Evolutionary conservation across 2,329 filamentous ascomycete species (phyloP).

Genomic region (Ophiocordyceps australis): DNA sequence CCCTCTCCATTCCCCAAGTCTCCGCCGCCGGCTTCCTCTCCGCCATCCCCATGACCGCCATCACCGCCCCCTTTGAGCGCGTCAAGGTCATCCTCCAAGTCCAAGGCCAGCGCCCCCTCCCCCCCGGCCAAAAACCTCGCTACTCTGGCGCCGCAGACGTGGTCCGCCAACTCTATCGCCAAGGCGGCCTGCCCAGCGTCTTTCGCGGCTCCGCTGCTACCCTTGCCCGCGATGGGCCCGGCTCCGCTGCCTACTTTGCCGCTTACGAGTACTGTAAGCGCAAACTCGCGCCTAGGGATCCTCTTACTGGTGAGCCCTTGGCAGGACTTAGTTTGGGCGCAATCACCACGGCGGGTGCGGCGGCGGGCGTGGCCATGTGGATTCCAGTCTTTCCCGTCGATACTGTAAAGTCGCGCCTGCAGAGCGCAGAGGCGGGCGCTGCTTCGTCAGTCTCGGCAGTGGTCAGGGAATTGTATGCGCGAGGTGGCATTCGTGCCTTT

Average conservation of each 20-base stretch:
- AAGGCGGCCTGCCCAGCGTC: constrained; percentile 78
- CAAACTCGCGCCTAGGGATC: constrained; percentile 65
- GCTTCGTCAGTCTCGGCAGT: constrained; percentile 66
- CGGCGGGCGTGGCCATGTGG: constrained; percentile 96
- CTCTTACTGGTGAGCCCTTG: constrained; percentile 47
- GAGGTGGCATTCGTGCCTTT: constrained; percentile 76
- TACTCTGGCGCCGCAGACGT: constrained; percentile 82
- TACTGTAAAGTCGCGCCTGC: constrained; percentile 85
- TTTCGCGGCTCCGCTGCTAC: constrained; percentile 87
- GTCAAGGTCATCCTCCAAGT: constrained; percentile 98
- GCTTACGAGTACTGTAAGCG: constrained; percentile 95
- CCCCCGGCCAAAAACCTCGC: constrained; percentile 79
- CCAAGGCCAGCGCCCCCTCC: constrained; percentile 79
- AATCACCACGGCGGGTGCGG: constrained; percentile 72
- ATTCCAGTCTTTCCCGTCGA: constrained; percentile 96
- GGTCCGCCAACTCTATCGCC: constrained; percentile 78
- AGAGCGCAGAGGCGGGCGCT: constrained; percentile 67
- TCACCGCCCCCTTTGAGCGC: constrained; percentile 97
- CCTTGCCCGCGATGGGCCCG: constrained; percentile 81
- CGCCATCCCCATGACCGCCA: constrained; percentile 90
- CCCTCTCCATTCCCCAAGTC: constrained; percentile 73
- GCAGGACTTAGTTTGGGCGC: constrained; percentile 69
- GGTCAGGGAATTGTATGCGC: constrained; percentile 64
- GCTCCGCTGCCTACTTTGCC: constrained; percentile 89
- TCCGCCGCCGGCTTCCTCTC: constrained; percentile 93